Evolutionary conservation across 192 early-diverging fungal genomes (phyloP).

Genomic region (Coemansia sp.): DNA sequence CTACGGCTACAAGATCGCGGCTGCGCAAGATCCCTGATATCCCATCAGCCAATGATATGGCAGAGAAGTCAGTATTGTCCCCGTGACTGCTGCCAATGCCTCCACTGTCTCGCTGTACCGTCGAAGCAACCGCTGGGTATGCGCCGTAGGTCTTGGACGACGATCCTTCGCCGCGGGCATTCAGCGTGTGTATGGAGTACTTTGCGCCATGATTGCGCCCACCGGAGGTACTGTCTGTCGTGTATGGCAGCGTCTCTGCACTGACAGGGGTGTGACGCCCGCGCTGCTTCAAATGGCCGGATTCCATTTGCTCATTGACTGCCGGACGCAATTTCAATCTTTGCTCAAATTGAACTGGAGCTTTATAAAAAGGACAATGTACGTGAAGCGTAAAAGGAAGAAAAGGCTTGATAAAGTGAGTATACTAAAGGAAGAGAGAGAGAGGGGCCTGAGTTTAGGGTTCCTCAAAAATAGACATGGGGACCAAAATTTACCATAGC

Average conservation of each 20-base stretch:
- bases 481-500: too few species aligned
- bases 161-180: not conserved
- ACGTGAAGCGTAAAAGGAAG: not conserved
- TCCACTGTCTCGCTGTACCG: constrained; percentile 2
- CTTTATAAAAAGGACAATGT: not conserved
- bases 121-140: constrained; percentile 19
- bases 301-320: constrained; percentile 37
- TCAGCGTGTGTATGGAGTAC: not conserved
- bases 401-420: not conserved
- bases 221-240: constrained; percentile 19
- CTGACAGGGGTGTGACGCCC: constrained; percentile 26
- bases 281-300: constrained; percentile 46
- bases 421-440: not conserved
- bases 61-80: constrained; percentile 36
- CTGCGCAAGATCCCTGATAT: constrained; percentile 49
- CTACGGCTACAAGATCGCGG: constrained; percentile 55
- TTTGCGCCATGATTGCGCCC: constrained; percentile 7
- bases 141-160: constrained; percentile 36
- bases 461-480: not conserved
- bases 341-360: not conserved
- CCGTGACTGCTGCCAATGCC: not conserved
- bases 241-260: constrained; percentile 15
- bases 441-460: not conserved
- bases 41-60: constrained; percentile 24
- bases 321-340: not conserved